phyloP scores from a whole-genome alignment of 2,329 filamentous ascomycete genomes.

The Colletotrichum chlorophyti region DNA sequence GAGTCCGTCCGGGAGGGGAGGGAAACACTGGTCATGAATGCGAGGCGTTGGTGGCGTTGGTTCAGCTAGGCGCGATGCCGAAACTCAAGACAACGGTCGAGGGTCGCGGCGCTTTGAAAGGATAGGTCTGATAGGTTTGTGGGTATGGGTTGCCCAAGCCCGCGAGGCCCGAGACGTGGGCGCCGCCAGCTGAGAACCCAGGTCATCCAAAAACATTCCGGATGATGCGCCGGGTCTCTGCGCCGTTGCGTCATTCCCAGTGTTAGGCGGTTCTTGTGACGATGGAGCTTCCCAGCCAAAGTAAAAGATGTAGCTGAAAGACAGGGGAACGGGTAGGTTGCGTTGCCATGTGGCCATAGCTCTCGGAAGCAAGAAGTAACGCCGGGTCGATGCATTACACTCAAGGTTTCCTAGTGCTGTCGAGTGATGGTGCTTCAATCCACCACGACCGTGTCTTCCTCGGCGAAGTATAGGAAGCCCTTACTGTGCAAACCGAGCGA shows the following conservation, averaged over 20 bases:
- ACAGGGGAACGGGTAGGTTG: background rate
- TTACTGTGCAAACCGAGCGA: too few species aligned
- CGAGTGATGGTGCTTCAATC: background rate
- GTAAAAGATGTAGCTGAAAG: background rate
- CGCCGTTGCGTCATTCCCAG: background rate
- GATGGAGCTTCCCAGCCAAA: background rate
- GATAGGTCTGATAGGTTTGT: background rate
- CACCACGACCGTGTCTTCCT: too few species aligned
- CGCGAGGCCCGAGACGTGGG: background rate
- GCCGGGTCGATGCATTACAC: background rate
- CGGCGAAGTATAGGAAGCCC: too few species aligned
- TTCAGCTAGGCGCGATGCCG: constrained; percentile 19
- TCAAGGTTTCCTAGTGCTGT: background rate
- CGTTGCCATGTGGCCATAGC: constrained; percentile 7
- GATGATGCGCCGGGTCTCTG: too few species aligned
- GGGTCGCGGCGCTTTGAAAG: constrained; percentile 10
- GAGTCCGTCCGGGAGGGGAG: constrained; percentile 23
- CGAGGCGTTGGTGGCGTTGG: background rate
- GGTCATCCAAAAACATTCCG: too few species aligned
- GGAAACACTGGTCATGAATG: background rate
- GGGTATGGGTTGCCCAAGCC: background rate
- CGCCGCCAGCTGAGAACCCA: background rate
- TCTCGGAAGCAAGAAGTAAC: constrained; percentile 14
- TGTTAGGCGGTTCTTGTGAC: background rate
- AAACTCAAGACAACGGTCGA: constrained; percentile 20